phyloP scores from a whole-genome alignment of 2,329 filamentous ascomycete species.

The Aspergillus melleus region DNA sequence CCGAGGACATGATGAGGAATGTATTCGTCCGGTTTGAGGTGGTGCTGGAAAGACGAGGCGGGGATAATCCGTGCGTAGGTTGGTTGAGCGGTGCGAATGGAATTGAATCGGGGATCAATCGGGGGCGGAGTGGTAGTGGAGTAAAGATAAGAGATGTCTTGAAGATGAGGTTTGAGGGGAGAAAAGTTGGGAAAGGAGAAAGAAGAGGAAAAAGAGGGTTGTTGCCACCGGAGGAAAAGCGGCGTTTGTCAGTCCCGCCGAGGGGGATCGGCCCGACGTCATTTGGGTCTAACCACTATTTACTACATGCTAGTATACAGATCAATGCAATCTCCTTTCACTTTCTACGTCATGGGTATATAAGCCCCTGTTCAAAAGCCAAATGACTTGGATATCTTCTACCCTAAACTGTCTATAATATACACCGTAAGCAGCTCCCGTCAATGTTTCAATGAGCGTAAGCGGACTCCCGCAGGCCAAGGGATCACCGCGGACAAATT shows the following conservation, averaged over 20 bases:
- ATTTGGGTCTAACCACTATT: neutral
- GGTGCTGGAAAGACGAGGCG: neutral
- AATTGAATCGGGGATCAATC: neutral
- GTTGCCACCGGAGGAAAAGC: neutral
- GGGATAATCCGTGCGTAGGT: neutral
- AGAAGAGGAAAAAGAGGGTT: neutral
- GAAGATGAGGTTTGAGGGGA: neutral
- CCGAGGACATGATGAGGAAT: slow-evolving; percentile 37
- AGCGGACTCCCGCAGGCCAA: too few species aligned
- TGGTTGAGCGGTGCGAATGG: neutral
- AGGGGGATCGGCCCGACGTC: neutral
- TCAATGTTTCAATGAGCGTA: too few species aligned
- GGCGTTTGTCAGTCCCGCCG: neutral
- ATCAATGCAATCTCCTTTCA: too few species aligned
- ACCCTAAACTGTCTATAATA: too few species aligned
- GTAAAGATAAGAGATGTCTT: neutral
- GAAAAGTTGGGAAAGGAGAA: neutral
- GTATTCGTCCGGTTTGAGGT: neutral
- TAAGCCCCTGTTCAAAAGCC: too few species aligned
- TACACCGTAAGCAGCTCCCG: too few species aligned
- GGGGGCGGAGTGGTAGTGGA: neutral
- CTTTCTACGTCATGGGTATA: too few species aligned
- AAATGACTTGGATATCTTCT: too few species aligned
- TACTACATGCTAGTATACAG: too few species aligned
- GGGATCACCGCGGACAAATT: too few species aligned